A percentile compares a stretch with the other conserved stretches of the same genome.
Evolutionary conservation across 306 rosid genomes (phyloP).

Genomic region (Quercus berberidifolia): DNA sequence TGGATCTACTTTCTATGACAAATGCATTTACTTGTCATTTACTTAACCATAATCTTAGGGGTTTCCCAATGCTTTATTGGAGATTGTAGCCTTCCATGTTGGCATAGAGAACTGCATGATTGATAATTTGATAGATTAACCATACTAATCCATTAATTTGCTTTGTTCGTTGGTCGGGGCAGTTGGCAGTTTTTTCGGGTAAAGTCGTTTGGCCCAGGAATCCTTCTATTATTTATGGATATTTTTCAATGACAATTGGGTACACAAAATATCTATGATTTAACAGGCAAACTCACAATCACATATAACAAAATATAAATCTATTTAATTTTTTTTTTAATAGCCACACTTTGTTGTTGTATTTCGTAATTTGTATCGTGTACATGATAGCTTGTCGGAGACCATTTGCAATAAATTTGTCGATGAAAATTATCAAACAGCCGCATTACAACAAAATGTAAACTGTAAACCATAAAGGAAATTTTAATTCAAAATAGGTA

Average conservation of each 20-base stretch:
- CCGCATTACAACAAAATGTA: no score
- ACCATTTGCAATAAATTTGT: no score
- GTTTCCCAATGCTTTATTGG: slow-evolving; percentile 24
- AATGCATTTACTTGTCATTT: slow-evolving; percentile 25
- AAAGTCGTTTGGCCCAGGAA: slow-evolving; percentile 39
- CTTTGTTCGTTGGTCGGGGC: slow-evolving; percentile 39
- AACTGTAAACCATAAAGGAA: no score
- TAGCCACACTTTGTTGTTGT: no score
- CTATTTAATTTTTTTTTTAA: no score
- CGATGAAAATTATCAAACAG: no score
- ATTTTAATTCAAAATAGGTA: no score
- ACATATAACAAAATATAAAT: neutral
- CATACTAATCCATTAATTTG: slow-evolving; percentile 7
- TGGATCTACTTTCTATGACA: neutral
- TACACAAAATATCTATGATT: slow-evolving; percentile 20
- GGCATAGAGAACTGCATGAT: slow-evolving; percentile 19
- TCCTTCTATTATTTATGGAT: slow-evolving; percentile 30
- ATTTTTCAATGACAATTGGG: slow-evolving; percentile 27
- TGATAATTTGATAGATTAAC: slow-evolving; percentile 19
- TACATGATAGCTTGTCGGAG: no score
- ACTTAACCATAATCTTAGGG: neutral
- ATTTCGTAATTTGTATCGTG: no score
- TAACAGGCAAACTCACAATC: neutral
- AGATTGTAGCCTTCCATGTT: slow-evolving; percentile 23
- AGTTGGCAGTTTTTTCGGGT: slow-evolving; percentile 78